phyloP scores from a whole-genome alignment of 148 eudicot genomes.

The Chenopodium formosanum region DNA sequence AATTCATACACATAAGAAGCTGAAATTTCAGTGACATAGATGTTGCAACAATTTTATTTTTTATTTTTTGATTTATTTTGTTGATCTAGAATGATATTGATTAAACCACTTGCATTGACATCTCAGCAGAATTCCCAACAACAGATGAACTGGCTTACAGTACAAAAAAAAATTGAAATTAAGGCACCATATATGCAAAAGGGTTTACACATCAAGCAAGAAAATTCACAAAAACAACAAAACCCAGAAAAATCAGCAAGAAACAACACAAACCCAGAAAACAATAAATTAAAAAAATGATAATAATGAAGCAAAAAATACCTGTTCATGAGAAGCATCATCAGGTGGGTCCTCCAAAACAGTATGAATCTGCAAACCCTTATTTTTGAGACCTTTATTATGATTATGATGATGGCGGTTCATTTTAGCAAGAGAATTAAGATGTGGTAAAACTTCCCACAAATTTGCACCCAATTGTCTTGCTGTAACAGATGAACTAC shows the following conservation, averaged over 20 bases:
- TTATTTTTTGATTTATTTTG: no score
- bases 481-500: conserved; percentile 42
- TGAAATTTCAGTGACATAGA: no score
- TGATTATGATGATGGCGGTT: conserved; percentile 21
- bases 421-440: conserved; percentile 37
- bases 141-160: not conserved
- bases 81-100: no score
- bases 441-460: conserved; percentile 60
- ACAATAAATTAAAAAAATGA: not conserved
- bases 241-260: not conserved
- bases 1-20: no score
- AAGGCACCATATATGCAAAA: no score
- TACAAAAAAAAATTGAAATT: no score
- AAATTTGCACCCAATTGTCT: conserved; percentile 78
- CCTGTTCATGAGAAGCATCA: conserved; percentile 46
- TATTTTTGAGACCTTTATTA: conserved; percentile 17
- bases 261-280: conserved; percentile 18
- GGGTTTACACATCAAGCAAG: not conserved
- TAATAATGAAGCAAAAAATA: not conserved
- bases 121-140: no score
- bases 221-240: not conserved
- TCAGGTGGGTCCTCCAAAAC: conserved; percentile 35
- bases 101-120: no score
- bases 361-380: conserved; percentile 35
- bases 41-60: no score